Conservation (phyloP, 2,329 filamentous ascomycete species). For the Paramyrothecium sp. region DNA sequence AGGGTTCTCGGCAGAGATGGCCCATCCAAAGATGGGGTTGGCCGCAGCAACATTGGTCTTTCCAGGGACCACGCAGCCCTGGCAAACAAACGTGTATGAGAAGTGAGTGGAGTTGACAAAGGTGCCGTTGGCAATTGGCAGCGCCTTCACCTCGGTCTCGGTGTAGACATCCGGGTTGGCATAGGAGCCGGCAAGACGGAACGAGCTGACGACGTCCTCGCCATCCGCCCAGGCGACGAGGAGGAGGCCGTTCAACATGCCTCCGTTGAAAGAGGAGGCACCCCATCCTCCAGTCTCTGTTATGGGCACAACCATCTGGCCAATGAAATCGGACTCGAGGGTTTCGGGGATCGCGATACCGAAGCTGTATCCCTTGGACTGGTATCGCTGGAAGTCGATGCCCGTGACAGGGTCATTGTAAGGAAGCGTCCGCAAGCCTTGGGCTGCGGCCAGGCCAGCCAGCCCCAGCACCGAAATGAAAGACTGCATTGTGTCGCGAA, state of each 20-base stretch:
- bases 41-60: slow-evolving; percentile 25
- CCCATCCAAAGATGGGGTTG: slow-evolving; percentile 34
- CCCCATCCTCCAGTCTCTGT: slow-evolving; percentile 38
- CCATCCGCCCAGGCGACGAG: slow-evolving; percentile 49
- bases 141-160: slow-evolving; percentile 31
- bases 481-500: not conserved
- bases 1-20: slow-evolving; percentile 31
- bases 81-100: slow-evolving; percentile 53
- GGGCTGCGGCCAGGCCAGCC: slow-evolving; percentile 13
- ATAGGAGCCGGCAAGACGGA: slow-evolving; percentile 36
- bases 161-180: slow-evolving; percentile 44
- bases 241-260: slow-evolving; percentile 47
- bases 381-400: slow-evolving; percentile 40
- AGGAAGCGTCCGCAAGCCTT: slow-evolving; percentile 14
- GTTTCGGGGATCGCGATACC: slow-evolving; percentile 50
- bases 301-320: slow-evolving; percentile 46
- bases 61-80: slow-evolving; percentile 37
- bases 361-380: slow-evolving; percentile 39
- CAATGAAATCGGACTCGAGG: slow-evolving; percentile 50
- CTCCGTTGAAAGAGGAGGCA: slow-evolving; percentile 43
- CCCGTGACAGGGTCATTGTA: slow-evolving; percentile 43
- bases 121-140: slow-evolving; percentile 49
- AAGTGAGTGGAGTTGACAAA: slow-evolving; percentile 51
- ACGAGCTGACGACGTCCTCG: slow-evolving; percentile 32
- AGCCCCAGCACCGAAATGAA: slow-evolving; percentile 15